Percentiles rank a stretch among this genome's conserved stretches.
Evolutionary conservation across 2,329 filamentous ascomycete species (phyloP).

Genomic region (Aspergillus novofumigatus): DNA sequence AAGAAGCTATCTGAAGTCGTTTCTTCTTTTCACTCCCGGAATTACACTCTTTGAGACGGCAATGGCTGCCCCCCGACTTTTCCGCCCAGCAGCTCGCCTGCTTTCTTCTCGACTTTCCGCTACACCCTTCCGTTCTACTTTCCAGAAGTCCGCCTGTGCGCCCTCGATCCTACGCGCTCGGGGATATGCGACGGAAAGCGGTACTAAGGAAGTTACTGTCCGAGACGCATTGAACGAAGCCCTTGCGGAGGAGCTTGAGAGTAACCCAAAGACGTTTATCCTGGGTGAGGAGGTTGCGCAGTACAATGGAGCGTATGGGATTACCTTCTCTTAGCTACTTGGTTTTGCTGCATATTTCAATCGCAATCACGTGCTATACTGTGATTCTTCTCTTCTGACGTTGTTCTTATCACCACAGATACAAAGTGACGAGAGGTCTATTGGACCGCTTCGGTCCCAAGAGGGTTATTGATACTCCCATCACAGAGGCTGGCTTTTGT

Average conservation of each 20-base stretch:
- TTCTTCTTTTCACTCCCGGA: constrained; percentile 13
- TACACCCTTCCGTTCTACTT: constrained; percentile 50
- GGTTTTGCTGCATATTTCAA: constrained; percentile 1
- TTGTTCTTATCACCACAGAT: constrained; percentile 46
- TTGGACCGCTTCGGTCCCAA: constrained; percentile 96
- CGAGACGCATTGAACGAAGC: constrained; percentile 97
- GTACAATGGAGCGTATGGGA: constrained; percentile 88
- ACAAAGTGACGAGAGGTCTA: constrained; percentile 98
- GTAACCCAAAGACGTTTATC: constrained; percentile 91
- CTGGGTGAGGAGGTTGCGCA: constrained; percentile 98
- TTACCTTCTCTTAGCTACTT: constrained; percentile 1
- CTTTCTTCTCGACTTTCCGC: constrained; percentile 52
- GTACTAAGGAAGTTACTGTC: constrained; percentile 89
- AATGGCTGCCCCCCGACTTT: constrained; percentile 59
- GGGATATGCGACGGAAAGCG: constrained; percentile 56
- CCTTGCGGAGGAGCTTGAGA: constrained; percentile 92
- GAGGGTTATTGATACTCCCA: constrained; percentile 96
- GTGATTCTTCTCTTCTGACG: constrained; percentile 33
- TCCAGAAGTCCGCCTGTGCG: constrained; percentile 48
- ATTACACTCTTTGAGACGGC: constrained; percentile 31
- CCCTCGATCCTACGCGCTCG: constrained; percentile 47
- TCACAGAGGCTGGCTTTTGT: constrained; percentile 93
- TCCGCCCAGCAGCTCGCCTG: constrained; percentile 62
- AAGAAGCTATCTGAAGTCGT: constrained; percentile 8
- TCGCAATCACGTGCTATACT: neutral